Base-by-base conservation (phyloP, 139 green algal genomes). In the Gonium pectorale region DNA sequence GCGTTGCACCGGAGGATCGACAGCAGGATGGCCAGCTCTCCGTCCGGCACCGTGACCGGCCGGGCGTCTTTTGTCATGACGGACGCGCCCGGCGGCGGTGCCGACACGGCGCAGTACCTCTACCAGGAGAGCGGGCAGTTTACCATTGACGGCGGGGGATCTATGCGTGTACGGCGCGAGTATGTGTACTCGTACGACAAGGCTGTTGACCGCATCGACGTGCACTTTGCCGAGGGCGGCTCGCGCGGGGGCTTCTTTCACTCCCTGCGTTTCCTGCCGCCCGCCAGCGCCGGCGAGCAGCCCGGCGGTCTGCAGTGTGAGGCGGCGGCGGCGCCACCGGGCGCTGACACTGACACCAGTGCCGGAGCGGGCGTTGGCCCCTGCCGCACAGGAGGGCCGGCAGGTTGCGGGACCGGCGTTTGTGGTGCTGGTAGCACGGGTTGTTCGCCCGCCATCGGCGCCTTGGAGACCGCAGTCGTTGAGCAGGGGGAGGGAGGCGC, bases 131-230 rank as follows among this genome's bases (percentile, higher is more conserved):
- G 54, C 35, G 73, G 73, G 22, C 38, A 70, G 73, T 81, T 81
- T 27, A 38, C 40, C 37, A 56, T 70, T 8, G 33, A 60, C 2
- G 54, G 73, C 38, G 73, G 73, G 4, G 33, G 27, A 21, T 54
- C 59, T 24, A 81, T 81, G 73, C 54, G 56, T 5, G 73, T 81
- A 24, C 37, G 73, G 27, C 56, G 56, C 3, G 54, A 81, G 52
- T 81, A 81, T 27, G 73, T 70, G 73, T 81, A 69, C 38, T 8
- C 22, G 38, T 81, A 81, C 73, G 56, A 81, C 52, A 54, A 19
- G 26, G n/a, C 56, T 33, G 73, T 38, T 31, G 73, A 81, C 37
- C 38, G 73, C 3, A 31, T 81, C 22, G 73, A 70, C 17, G 73
- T 81, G 26, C 70, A 59, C 40, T 81, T 81, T 43, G 35, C 54